phyloP scores from a whole-genome alignment of 768 basidiomycete genomes.

The Kwoniella mangroviensis region DNA sequence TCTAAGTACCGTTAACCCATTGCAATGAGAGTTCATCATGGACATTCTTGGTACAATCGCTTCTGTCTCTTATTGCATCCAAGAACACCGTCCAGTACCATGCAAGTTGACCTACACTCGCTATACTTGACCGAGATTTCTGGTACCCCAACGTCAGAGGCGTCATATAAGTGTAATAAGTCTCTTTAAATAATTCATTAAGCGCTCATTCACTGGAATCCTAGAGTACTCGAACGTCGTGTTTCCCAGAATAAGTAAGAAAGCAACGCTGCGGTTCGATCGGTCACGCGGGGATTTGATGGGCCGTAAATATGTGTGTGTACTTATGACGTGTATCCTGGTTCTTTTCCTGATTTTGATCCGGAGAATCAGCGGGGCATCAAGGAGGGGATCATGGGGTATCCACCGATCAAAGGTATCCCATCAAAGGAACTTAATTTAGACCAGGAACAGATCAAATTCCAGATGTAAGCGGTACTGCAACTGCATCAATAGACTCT shows the following conservation, averaged over 20 bases:
- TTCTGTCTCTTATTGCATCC: no score
- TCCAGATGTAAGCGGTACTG: background rate
- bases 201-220: background rate
- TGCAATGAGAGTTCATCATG: no score
- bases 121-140: background rate
- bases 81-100: no score
- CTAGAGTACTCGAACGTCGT: no score
- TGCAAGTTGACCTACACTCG: background rate
- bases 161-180: background rate
- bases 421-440: background rate
- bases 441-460: background rate
- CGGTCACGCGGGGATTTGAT: background rate
- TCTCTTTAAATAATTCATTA: background rate
- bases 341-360: background rate
- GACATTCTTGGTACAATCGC: no score
- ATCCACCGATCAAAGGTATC: background rate
- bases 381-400: background rate
- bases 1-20: no score
- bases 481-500: no score
- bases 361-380: constrained; percentile 12
- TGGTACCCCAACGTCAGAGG: background rate
- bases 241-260: no score
- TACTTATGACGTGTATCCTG: background rate
- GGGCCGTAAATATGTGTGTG: background rate
- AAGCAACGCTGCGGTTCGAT: background rate